Conservation (phyloP, 2,329 filamentous ascomycete species). For the Fusarium avenaceum region DNA sequence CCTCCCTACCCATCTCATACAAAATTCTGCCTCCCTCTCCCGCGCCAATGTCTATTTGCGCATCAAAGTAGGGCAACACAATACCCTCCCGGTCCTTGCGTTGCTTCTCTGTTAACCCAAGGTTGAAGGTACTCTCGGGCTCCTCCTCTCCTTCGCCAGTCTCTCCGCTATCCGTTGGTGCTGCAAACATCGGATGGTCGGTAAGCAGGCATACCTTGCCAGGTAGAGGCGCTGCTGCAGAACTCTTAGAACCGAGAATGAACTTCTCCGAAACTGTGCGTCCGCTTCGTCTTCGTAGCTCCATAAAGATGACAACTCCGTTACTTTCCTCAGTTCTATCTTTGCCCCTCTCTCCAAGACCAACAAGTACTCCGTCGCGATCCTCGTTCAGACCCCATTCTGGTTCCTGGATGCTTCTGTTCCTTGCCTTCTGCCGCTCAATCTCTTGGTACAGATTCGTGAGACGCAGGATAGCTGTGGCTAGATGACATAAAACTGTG, state of each 20-base stretch:
- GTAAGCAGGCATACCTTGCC: slow-evolving; percentile 72
- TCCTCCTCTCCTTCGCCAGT: slow-evolving; percentile 63
- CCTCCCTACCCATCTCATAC: slow-evolving; percentile 96
- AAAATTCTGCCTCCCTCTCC: slow-evolving; percentile 93
- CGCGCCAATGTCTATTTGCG: slow-evolving; percentile 81
- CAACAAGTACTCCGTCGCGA: slow-evolving; percentile 82
- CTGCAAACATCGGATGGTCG: slow-evolving; percentile 79
- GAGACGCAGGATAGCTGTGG: slow-evolving; percentile 85
- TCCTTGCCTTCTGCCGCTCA: slow-evolving; percentile 78
- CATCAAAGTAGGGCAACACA: slow-evolving; percentile 95
- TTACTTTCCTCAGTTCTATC: slow-evolving; percentile 52
- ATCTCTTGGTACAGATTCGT: slow-evolving; percentile 81
- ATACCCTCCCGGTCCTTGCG: slow-evolving; percentile 87
- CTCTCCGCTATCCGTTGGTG: slow-evolving; percentile 54
- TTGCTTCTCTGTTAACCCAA: slow-evolving; percentile 92
- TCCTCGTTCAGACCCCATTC: slow-evolving; percentile 83
- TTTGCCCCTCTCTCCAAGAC: slow-evolving; percentile 67
- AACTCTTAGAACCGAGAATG: slow-evolving; percentile 58
- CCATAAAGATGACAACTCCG: slow-evolving; percentile 83
- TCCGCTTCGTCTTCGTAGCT: slow-evolving; percentile 86
- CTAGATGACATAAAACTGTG: slow-evolving; percentile 82
- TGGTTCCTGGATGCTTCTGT: slow-evolving; percentile 81
- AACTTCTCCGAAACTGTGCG: slow-evolving; percentile 79
- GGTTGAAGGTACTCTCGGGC: slow-evolving; percentile 83
- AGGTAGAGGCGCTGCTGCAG: slow-evolving; percentile 29